Evolutionary conservation across 208 protist species (phyloP).

Genomic region (Trypanosoma caninum): DNA sequence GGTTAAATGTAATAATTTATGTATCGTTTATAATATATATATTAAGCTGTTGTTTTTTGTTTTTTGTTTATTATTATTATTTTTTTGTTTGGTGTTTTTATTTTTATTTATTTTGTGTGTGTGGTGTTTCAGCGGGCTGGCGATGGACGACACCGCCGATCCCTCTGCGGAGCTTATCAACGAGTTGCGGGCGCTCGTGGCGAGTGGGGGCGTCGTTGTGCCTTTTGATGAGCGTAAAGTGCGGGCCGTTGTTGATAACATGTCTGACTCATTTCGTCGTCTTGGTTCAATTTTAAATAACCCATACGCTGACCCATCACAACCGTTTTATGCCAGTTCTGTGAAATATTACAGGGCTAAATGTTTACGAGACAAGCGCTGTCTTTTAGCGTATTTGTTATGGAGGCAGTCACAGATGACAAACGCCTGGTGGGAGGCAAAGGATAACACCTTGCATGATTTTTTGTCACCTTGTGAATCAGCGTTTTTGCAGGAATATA

Average conservation of each 20-base stretch:
- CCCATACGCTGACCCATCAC: conserved; percentile 60
- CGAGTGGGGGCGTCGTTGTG: conserved; percentile 52
- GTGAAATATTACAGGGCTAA: conserved; percentile 70
- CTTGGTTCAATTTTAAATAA: conserved; percentile 55
- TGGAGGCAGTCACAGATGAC: conserved; percentile 68
- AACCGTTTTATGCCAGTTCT: conserved; percentile 78
- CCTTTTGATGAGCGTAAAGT: conserved; percentile 69
- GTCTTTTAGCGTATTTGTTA: conserved; percentile 66
- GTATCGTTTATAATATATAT: no score
- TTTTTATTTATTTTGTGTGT: conserved; percentile 27
- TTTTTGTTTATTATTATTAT: no score
- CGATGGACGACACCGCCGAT: conserved; percentile 37
- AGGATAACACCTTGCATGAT: conserved; percentile 56
- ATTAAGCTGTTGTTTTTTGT: background rate
- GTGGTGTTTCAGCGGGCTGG: background rate
- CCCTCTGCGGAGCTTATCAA: conserved; percentile 72
- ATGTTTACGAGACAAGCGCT: conserved; percentile 79
- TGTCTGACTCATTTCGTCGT: conserved; percentile 53
- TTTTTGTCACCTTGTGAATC: conserved; percentile 49
- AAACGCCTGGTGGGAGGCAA: conserved; percentile 70
- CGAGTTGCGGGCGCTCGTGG: conserved; percentile 76
- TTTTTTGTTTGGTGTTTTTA: conserved; percentile 5
- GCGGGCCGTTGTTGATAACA: conserved; percentile 51
- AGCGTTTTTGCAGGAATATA: conserved; percentile 73
- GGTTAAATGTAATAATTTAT: no score